These are phyloP conservation scores for Raphidocelis subcapitata DNA, from an alignment of 139 green algal species.

Conservation along the genomic window DNA sequence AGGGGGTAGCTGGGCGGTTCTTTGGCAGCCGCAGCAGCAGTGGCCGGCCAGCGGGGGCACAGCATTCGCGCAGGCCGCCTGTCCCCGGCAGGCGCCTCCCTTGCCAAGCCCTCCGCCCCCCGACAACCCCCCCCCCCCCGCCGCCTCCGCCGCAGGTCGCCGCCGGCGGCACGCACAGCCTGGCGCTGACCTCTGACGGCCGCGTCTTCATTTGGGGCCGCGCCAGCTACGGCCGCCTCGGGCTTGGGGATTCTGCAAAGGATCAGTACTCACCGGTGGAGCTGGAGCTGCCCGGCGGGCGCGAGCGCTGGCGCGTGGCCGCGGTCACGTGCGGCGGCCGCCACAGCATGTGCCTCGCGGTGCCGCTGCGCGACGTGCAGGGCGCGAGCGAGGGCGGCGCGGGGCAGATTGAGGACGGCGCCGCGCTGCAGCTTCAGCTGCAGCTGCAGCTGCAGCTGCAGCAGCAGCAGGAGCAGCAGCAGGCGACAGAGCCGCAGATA, in stretches of 20 bases:
- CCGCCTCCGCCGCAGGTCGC: no score
- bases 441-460: conserved; percentile 10
- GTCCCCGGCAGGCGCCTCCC: no score
- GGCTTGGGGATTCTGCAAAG: conserved; percentile 31
- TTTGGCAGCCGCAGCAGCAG: no score
- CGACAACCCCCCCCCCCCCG: no score
- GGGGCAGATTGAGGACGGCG: no score
- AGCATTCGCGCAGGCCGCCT: no score
- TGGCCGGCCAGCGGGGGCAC: no score
- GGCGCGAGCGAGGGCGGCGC: no score
- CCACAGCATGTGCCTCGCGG: conserved; percentile 68
- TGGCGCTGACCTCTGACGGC: conserved; percentile 61
- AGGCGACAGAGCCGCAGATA: no score
- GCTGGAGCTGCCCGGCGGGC: conserved; percentile 46
- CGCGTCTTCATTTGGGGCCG: conserved; percentile 84
- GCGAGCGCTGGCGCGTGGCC: conserved; percentile 69
- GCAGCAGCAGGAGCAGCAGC: neutral
- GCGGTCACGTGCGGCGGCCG: conserved; percentile 50
- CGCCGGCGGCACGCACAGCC: conserved; percentile 76
- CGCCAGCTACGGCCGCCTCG: conserved; percentile 68
- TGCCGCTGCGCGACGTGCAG: conserved; percentile 49
- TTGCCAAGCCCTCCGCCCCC: no score
- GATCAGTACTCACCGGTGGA: conserved; percentile 67
- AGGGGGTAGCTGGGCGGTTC: no score
- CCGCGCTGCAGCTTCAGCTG: neutral